Conservation (phyloP, 352 stramenopile genomes). For the Pythium aquatile region DNA sequence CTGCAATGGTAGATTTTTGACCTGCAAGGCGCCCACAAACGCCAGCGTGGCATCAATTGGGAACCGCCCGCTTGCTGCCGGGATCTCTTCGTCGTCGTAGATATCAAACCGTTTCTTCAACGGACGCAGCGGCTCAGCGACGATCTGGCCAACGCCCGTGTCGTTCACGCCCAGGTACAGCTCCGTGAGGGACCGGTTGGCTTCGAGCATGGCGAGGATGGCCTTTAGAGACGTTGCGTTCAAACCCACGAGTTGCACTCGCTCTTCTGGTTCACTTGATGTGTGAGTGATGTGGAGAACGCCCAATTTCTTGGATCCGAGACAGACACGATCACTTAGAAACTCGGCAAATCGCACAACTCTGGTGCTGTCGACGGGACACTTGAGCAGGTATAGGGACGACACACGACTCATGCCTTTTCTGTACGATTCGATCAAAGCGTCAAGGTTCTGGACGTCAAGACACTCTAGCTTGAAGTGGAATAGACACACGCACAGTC, state of each 20-base stretch:
- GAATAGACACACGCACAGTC: slow-evolving; percentile 10
- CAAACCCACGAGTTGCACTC: slow-evolving; percentile 1
- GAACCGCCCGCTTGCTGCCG: slow-evolving; percentile 9
- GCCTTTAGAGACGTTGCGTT: slow-evolving; percentile 3
- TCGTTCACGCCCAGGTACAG: slow-evolving; percentile 16
- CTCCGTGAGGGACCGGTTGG: slow-evolving; percentile 16
- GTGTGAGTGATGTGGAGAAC: slow-evolving; percentile 17
- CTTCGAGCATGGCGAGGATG: slow-evolving; percentile 13
- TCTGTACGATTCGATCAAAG: slow-evolving; percentile 11
- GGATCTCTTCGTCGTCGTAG: slow-evolving; percentile 19
- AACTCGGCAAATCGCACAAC: slow-evolving; percentile 13
- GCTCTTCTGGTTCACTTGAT: not conserved
- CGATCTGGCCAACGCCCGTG: slow-evolving; percentile 5
- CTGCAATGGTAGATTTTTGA: slow-evolving; percentile 2
- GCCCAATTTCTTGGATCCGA: slow-evolving; percentile 11
- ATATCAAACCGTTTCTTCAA: slow-evolving; percentile 16
- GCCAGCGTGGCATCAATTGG: slow-evolving; percentile 1
- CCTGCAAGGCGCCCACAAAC: slow-evolving; percentile 15
- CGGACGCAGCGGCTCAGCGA: slow-evolving; percentile 5
- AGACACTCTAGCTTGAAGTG: slow-evolving; percentile 21
- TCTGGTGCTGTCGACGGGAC: slow-evolving; percentile 6
- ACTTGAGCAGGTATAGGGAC: slow-evolving; percentile 18
- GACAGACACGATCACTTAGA: not conserved
- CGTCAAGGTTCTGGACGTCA: slow-evolving; percentile 6
- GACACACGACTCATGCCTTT: slow-evolving; percentile 10